Evolutionary conservation across 345 rosid genomes (phyloP).

Genomic region (Luvunga scandens): DNA sequence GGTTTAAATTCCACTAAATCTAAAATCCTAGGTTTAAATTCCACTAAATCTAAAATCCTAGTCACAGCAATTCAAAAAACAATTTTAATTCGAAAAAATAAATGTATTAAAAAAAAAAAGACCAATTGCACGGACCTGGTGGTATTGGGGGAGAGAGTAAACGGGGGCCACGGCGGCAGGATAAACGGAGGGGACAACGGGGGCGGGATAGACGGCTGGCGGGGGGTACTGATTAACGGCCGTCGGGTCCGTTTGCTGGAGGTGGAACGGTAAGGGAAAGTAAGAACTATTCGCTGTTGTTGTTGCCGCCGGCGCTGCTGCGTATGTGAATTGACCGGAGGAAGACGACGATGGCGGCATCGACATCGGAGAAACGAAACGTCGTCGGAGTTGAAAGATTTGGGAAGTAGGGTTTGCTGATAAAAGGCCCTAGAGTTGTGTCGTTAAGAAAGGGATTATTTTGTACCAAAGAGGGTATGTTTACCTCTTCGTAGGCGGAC

Average conservation of each 20-base stretch:
- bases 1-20: background rate
- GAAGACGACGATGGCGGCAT: slow-evolving; percentile 38
- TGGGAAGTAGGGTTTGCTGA: background rate
- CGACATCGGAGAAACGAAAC: slow-evolving; percentile 28
- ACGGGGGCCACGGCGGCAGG: slow-evolving; percentile 48
- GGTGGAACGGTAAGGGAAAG: slow-evolving; percentile 48
- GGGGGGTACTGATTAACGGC: slow-evolving; percentile 17
- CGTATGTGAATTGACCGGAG: slow-evolving; percentile 42
- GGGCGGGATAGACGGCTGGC: slow-evolving; percentile 34
- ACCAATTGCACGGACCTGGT: slow-evolving; percentile 46
- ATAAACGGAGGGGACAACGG: slow-evolving; percentile 39
- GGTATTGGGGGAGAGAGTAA: slow-evolving; percentile 76
- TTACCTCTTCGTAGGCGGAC: background rate
- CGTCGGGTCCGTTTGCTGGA: slow-evolving; percentile 31
- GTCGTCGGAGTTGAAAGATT: slow-evolving; percentile 12
- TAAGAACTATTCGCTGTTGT: slow-evolving; percentile 27
- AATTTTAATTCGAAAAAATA: background rate
- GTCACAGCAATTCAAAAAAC: background rate
- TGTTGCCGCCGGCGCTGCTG: slow-evolving; percentile 13
- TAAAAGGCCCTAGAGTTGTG: background rate
- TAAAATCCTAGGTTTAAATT: too few relatives aligned
- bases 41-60: background rate
- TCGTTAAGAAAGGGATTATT: too few relatives aligned
- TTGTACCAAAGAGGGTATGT: background rate
- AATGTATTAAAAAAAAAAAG: background rate